Conservation (phyloP, 2,329 filamentous ascomycete species). For the Colletotrichum somersetense region DNA sequence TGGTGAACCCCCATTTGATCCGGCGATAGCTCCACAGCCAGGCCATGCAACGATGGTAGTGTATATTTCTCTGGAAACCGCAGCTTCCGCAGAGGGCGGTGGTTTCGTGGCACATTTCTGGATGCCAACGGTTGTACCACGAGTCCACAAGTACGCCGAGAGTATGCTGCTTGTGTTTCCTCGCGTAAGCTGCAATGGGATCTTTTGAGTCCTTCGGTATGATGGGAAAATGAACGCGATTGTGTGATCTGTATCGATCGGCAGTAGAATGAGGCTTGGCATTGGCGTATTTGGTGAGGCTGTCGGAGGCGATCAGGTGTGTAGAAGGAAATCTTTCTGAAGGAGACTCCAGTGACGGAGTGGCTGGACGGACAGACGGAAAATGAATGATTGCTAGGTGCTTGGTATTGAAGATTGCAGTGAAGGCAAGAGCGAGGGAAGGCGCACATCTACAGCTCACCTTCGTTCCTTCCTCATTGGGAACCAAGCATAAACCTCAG, state of each 20-base stretch:
- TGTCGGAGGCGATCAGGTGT: background rate
- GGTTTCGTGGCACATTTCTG: conserved; percentile 41
- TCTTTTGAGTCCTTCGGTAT: background rate
- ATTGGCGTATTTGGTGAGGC: background rate
- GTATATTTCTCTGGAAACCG: conserved; percentile 40
- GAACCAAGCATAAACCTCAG: background rate
- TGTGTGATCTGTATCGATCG: background rate
- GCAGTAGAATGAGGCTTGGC: background rate
- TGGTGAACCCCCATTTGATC: conserved; percentile 33
- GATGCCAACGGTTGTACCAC: background rate
- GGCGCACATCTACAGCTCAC: background rate
- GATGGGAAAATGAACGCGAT: background rate
- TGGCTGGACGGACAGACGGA: background rate
- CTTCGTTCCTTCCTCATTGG: background rate
- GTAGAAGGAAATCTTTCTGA: background rate
- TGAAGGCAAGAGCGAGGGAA: background rate
- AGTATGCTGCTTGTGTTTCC: background rate
- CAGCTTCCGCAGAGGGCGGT: conserved; percentile 41
- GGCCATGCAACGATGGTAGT: conserved; percentile 37
- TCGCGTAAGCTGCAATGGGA: background rate
- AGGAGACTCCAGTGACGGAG: background rate
- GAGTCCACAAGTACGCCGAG: background rate
- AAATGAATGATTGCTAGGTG: too few species aligned
- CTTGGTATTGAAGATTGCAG: background rate
- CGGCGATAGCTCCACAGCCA: conserved; percentile 29